These are phyloP conservation scores for Pseudonitzschia delicatissima DNA, from an alignment of 108 stramenopile species.

Conservation along the genomic window DNA sequence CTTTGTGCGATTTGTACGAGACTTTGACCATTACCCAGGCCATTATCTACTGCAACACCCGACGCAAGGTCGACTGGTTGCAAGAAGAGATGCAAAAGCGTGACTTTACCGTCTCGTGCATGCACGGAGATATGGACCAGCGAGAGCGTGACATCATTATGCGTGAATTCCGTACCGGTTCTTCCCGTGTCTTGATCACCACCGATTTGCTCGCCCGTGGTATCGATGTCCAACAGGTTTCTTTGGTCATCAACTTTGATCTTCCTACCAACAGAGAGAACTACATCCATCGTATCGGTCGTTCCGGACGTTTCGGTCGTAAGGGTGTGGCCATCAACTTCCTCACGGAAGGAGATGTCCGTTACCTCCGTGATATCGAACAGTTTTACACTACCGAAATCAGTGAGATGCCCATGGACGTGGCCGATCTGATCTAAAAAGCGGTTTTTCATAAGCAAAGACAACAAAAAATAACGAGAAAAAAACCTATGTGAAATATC, in stretches of 20 bases:
- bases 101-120: constrained; percentile 99
- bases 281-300: constrained; percentile 99
- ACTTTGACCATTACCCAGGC: constrained; percentile 99
- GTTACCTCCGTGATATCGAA: constrained; percentile 99
- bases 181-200: constrained; percentile 99
- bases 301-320: constrained; percentile 98
- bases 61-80: constrained; percentile 99
- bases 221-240: constrained; percentile 99
- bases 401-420: constrained; percentile 96
- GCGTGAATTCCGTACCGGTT: constrained; percentile 99
- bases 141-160: constrained; percentile 99
- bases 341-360: constrained; percentile 94
- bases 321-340: constrained; percentile 99
- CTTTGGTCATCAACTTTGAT: constrained; percentile 99
- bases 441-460: no score
- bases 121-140: constrained; percentile 99
- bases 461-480: no score
- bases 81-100: constrained; percentile 95
- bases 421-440: constrained; percentile 88
- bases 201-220: constrained; percentile 96
- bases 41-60: constrained; percentile 99
- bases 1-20: constrained; percentile 99
- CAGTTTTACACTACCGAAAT: constrained; percentile 99
- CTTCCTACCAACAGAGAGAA: constrained; percentile 99
- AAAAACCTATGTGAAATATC: no score